These are phyloP conservation scores for Umbelopsis ramanniana DNA, from an alignment of 192 early-diverging fungal genomes.

Conservation along the genomic window DNA sequence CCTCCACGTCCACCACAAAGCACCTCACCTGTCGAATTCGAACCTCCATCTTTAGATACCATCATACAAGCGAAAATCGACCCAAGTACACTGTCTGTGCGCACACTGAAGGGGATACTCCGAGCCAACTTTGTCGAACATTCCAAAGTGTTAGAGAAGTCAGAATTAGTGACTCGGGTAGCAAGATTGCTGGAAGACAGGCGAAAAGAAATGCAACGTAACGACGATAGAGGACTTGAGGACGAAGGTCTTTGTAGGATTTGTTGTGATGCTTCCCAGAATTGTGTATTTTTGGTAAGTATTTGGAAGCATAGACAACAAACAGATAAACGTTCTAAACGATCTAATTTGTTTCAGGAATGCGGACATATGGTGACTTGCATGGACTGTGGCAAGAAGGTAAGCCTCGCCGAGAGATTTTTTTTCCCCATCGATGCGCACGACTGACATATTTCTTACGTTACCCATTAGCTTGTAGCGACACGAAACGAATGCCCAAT, in stretches of 20 bases:
- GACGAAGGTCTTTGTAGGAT: conserved; percentile 83
- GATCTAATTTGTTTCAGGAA: conserved; percentile 35
- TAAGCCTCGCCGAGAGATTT: conserved; percentile 22
- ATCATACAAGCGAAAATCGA: conserved; percentile 54
- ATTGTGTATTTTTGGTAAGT: conserved; percentile 73
- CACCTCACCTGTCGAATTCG: conserved; percentile 26
- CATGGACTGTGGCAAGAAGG: conserved; percentile 71
- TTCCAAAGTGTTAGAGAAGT: conserved; percentile 72
- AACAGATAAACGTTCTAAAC: background rate
- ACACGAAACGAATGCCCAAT: conserved; percentile 79
- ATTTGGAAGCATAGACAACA: background rate
- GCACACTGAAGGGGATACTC: conserved; percentile 70
- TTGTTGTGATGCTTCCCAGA: conserved; percentile 78
- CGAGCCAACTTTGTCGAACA: conserved; percentile 67
- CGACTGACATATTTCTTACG: background rate
- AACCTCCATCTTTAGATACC: conserved; percentile 29
- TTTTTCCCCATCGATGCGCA: background rate
- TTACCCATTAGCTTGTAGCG: conserved; percentile 37
- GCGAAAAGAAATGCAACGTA: conserved; percentile 52
- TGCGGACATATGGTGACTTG: conserved; percentile 89
- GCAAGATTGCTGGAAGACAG: conserved; percentile 65
- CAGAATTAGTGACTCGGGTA: conserved; percentile 71
- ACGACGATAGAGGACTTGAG: conserved; percentile 6
- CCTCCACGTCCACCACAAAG: conserved; percentile 1
- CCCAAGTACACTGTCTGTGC: conserved; percentile 61